A percentile compares a stretch with the other conserved stretches of the same genome.
These are phyloP conservation scores for Penicillium sp. DNA, from an alignment of 2,329 filamentous ascomycete species.

Conservation along the genomic window DNA sequence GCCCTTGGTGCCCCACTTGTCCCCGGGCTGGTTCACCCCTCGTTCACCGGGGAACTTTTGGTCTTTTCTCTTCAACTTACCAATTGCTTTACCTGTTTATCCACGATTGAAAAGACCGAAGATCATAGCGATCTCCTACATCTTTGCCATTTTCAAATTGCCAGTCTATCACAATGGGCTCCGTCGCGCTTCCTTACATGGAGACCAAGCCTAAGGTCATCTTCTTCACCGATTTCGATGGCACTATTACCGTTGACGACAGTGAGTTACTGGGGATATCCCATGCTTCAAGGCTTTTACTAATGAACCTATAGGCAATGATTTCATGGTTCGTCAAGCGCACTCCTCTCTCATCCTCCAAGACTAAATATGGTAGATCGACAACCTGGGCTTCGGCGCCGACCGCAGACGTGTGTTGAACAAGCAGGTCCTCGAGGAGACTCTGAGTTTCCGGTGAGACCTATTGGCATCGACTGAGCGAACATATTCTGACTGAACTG, in stretches of 20 bases:
- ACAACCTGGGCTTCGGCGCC: slow-evolving; percentile 82
- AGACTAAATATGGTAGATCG: slow-evolving; percentile 65
- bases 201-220: slow-evolving; percentile 76
- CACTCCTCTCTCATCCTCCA: background rate
- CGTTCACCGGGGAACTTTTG: slow-evolving; percentile 6
- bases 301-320: slow-evolving; percentile 54
- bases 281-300: slow-evolving; percentile 1
- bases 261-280: slow-evolving; percentile 46
- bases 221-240: slow-evolving; percentile 99
- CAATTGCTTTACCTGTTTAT: background rate
- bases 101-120: background rate
- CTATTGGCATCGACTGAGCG: background rate
- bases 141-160: background rate
- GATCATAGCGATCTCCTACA: background rate
- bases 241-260: slow-evolving; percentile 80
- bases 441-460: slow-evolving; percentile 66
- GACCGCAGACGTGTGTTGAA: slow-evolving; percentile 72
- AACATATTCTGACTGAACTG: slow-evolving; percentile 4
- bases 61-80: slow-evolving; percentile 6
- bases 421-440: slow-evolving; percentile 70
- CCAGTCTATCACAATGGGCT: slow-evolving; percentile 26
- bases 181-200: slow-evolving; percentile 41
- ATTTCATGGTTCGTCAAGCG: slow-evolving; percentile 55
- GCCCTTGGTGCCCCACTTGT: background rate
- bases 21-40: background rate